Evolutionary conservation across 805 yeast genomes (phyloP).

Genomic region (Pichia rugopelliculosa): DNA sequence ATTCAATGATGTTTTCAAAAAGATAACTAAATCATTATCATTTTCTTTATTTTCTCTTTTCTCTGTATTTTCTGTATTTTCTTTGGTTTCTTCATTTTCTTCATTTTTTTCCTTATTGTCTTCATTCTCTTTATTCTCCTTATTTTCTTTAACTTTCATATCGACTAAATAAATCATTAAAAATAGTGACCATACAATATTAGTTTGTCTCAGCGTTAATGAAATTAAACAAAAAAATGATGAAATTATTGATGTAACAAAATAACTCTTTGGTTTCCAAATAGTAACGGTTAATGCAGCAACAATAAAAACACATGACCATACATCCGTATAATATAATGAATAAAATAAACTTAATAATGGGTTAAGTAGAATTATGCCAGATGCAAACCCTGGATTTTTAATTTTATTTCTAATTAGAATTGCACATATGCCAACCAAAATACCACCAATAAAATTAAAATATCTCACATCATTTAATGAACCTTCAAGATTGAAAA

Average conservation of each 20-base stretch:
- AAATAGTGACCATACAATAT: slow-evolving; percentile 77
- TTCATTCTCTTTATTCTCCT: too few relatives aligned
- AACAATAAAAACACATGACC: slow-evolving; percentile 73
- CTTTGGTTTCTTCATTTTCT: too few relatives aligned
- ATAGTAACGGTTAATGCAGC: slow-evolving; percentile 44
- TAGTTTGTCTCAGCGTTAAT: slow-evolving; percentile 81
- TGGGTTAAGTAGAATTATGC: slow-evolving; percentile 50
- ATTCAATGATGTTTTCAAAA: slow-evolving; percentile 27
- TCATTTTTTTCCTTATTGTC: too few relatives aligned
- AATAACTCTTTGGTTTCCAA: slow-evolving; percentile 16
- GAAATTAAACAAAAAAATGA: slow-evolving; percentile 55
- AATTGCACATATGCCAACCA: slow-evolving; percentile 27
- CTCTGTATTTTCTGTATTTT: too few relatives aligned
- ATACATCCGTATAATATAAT: slow-evolving; percentile 86
- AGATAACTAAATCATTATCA: slow-evolving; percentile 17
- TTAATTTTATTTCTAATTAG: slow-evolving; percentile 11
- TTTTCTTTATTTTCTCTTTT: slow-evolving; percentile 29
- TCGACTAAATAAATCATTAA: slow-evolving; percentile 50
- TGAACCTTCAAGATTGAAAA: slow-evolving; percentile 26
- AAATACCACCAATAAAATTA: slow-evolving; percentile 60
- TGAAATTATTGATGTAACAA: slow-evolving; percentile 30
- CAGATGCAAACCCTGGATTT: slow-evolving; percentile 14
- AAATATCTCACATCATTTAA: slow-evolving; percentile 42
- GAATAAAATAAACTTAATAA: slow-evolving; percentile 64
- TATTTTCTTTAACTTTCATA: slow-evolving; percentile 33